Evolutionary conservation across 78 protist genomes (phyloP), one percentile per base, ranked within the genome.

Genomic region (Dictyostelium firmibasis): DNA sequence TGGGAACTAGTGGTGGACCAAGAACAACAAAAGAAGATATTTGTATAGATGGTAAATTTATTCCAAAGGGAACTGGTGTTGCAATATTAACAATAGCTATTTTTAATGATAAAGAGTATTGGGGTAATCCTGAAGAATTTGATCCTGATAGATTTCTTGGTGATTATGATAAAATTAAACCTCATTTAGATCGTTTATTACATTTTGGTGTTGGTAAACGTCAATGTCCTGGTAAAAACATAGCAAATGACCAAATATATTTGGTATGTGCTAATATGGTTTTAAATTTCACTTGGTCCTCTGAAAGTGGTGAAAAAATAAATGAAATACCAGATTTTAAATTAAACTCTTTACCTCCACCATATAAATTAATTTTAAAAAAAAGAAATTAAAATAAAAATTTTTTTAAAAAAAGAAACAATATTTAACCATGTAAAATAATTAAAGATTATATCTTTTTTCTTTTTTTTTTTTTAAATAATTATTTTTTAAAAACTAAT

Each of bases 111-210:
- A 64, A 57, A 29, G 33, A 62, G 2, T 50, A 78, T 25, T 87
- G 76, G 84, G 86, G 69, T 18, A 6, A 57, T 13, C 93, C 93
- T 2, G n/a, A 62, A 20, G 20, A 78, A 14, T 87, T 87, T 27
- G 81, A 27, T 0, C 93, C 93, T 10, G 93, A 87, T 7, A 57
- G 93, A 78, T 87, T 87, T n/a, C 0, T 86, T 9, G 36, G 23
- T 35, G 84, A 86, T 0, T 14, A 25, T 53, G 23, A 50, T 50
- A 50, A 50, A 50, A 14, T 50, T 50, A 41, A 72, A 8, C 6
- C 18, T 9, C 93, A 87, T 35, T 25, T 82, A 2, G 85, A 78
- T n/a, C 38, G 60, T 7, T 62, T 67, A 27, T 18, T 87, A 10
- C 93, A 75, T 20, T 87, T 78, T 82, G 44, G 72, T 38, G 4